Conservation (phyloP, 116 monocot genomes). For the Phalaenopsis hybrid region DNA sequence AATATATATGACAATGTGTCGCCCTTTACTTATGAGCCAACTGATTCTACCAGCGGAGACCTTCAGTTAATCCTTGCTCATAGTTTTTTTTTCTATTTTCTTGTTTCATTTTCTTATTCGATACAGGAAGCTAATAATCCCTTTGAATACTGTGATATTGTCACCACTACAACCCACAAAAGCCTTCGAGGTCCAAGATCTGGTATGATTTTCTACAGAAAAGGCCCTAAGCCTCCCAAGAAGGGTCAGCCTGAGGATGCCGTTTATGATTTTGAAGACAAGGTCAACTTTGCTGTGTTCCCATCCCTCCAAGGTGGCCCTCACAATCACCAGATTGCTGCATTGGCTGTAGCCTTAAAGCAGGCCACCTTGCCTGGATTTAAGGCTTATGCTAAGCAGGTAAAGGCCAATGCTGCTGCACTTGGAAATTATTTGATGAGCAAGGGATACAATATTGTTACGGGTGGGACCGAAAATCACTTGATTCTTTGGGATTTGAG, state of each 20-base stretch:
- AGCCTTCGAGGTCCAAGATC: slow-evolving; percentile 84
- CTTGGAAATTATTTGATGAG: slow-evolving; percentile 67
- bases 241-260: slow-evolving; percentile 84
- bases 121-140: slow-evolving; percentile 83
- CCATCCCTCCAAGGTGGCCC: slow-evolving; percentile 95
- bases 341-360: slow-evolving; percentile 80
- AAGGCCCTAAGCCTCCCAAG: slow-evolving; percentile 90
- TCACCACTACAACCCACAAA: slow-evolving; percentile 93
- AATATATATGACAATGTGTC: too few species aligned
- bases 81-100: neutral
- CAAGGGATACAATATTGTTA: slow-evolving; percentile 91
- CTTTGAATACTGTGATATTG: slow-evolving; percentile 79
- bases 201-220: slow-evolving; percentile 99
- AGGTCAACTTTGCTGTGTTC: slow-evolving; percentile 89
- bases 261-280: slow-evolving; percentile 85
- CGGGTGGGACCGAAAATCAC: slow-evolving; percentile 82
- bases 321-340: slow-evolving; percentile 95
- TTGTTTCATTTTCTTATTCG: neutral
- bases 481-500: slow-evolving; percentile 94
- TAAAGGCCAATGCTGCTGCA: slow-evolving; percentile 51
- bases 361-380: slow-evolving; percentile 63
- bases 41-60: too few species aligned
- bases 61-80: neutral
- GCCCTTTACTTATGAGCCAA: too few species aligned
- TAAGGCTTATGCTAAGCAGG: slow-evolving; percentile 44